These are phyloP conservation scores for Boletus subcaerulescens DNA, from an alignment of 768 basidiomycete species.

Conservation along the genomic window DNA sequence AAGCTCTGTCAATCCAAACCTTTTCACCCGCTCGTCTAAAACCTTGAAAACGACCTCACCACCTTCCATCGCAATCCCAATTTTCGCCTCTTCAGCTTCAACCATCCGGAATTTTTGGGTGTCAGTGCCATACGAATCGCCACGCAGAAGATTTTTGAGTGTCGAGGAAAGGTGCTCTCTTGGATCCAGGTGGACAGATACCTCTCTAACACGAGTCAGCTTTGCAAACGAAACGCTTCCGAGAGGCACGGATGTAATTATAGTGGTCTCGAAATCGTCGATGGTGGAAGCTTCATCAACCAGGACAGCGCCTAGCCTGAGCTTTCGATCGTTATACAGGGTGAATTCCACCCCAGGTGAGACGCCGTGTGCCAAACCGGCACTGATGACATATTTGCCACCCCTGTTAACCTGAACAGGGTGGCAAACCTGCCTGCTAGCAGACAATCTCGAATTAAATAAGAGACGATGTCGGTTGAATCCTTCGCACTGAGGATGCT, in stretches of 20 bases:
- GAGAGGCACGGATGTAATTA: neutral
- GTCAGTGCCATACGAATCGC: neutral
- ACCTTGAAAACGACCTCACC: neutral
- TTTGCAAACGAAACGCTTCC: conserved; percentile 1
- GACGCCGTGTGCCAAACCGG: conserved; percentile 30
- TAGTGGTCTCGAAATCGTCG: conserved; percentile 13
- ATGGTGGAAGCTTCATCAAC: conserved; percentile 10
- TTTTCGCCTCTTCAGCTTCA: neutral
- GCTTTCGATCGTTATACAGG: conserved; percentile 13
- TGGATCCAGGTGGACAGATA: neutral
- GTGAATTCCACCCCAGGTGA: conserved; percentile 14
- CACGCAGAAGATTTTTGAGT: neutral
- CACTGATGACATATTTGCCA: conserved; percentile 17
- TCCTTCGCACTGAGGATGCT: conserved; percentile 32
- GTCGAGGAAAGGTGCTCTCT: neutral
- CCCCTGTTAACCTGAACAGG: neutral
- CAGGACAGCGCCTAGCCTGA: neutral
- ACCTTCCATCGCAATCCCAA: neutral
- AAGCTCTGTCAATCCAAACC: conserved; percentile 2
- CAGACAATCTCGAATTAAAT: conserved; percentile 21
- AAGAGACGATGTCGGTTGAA: conserved; percentile 18
- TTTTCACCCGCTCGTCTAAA: conserved; percentile 3
- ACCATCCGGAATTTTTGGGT: neutral
- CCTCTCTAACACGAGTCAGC: neutral
- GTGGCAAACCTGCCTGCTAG: conserved; percentile 6